Evolutionary conservation across 371 early-diverging fungal species (phyloP), one percentile per base, ranked within the genome.

Genomic region (Mortierella sp.): DNA sequence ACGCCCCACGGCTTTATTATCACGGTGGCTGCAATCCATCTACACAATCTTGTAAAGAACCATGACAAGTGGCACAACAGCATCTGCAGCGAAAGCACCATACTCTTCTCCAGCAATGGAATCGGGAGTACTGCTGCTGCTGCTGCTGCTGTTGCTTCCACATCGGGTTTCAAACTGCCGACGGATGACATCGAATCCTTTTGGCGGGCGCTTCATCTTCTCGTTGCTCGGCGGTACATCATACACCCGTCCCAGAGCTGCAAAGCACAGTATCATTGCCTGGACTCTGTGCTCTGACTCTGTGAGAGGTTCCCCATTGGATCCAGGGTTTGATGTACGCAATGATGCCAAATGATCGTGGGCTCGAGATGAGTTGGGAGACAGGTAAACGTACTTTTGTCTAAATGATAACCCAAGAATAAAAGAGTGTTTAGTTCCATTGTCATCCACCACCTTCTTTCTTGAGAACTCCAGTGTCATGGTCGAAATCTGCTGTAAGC

Each of bases 61-160:
- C 74, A 74, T 74, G 16, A 68, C 74, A 16, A 74, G 50, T n/a
- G 74, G 74, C 10, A 74, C 63, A 22, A 67, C 27, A 12, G 74
- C 74, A 29, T 74, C 74, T 2, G 74, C 74, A 24, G 74, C 63
- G 63, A 74, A 74, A 39, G 63, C 64, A n/a, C 63, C 74, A n/a
- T 74, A 74, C 25, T 74, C 74, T 27, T 67, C 74, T 8, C 74
- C 56, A 4, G 64, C 59, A 8, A 27, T 47, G 40, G 31, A 17
- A 37, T 57, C 62, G 24, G 47, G 17, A 13, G 25, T 28, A 19
- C 48, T 25, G 4, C 37, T 56, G n/a, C 17, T n/a, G 16, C 28
- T 14, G 9, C 48, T 28, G 3, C 34, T 46, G 25, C 41, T 29
- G 14, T 10, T 46, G 54, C 57, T 37, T 17, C 49, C 43, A 14